A percentile compares a stretch with the other conserved stretches of the same genome.
These are phyloP conservation scores for Gynostemma pentaphyllum DNA, from an alignment of 306 rosid species.

Conservation along the genomic window DNA sequence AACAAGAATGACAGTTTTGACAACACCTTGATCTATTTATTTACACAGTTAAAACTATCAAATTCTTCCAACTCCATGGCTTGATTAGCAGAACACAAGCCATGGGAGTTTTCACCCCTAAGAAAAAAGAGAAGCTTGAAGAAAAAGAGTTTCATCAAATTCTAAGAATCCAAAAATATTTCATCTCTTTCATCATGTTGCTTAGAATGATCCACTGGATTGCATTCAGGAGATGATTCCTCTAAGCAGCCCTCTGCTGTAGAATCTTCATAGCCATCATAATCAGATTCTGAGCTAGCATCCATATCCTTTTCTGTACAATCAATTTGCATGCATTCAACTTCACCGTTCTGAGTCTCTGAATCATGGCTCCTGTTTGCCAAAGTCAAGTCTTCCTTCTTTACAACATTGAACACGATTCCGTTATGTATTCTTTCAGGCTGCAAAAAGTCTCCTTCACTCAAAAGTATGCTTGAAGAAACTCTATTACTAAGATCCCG, in stretches of 20 bases:
- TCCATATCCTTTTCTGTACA: conserved; percentile 57
- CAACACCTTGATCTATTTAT: neutral
- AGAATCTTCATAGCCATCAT: conserved; percentile 27
- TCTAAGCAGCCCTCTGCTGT: conserved; percentile 5
- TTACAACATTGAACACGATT: conserved; percentile 68
- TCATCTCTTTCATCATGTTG: conserved; percentile 15
- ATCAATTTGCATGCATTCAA: conserved; percentile 58
- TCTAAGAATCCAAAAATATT: conserved; percentile 17
- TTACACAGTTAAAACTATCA: neutral
- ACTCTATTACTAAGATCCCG: conserved; percentile 37
- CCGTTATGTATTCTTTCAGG: conserved; percentile 79
- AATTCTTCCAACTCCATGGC: neutral
- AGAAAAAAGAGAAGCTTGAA: neutral
- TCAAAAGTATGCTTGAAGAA: conserved; percentile 33
- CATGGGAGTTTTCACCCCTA: no score
- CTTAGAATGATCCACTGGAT: conserved; percentile 13
- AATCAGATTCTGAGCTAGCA: conserved; percentile 54
- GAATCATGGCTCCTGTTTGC: conserved; percentile 40
- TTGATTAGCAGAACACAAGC: neutral
- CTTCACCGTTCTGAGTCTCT: conserved; percentile 43
- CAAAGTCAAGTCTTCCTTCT: conserved; percentile 59
- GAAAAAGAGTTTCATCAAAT: neutral
- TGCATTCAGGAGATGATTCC: conserved; percentile 4
- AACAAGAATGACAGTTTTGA: neutral
- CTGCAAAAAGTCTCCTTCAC: conserved; percentile 88